These are phyloP conservation scores for Diaporthe capsici DNA, from an alignment of 2,329 filamentous ascomycete genomes.

Conservation along the genomic window DNA sequence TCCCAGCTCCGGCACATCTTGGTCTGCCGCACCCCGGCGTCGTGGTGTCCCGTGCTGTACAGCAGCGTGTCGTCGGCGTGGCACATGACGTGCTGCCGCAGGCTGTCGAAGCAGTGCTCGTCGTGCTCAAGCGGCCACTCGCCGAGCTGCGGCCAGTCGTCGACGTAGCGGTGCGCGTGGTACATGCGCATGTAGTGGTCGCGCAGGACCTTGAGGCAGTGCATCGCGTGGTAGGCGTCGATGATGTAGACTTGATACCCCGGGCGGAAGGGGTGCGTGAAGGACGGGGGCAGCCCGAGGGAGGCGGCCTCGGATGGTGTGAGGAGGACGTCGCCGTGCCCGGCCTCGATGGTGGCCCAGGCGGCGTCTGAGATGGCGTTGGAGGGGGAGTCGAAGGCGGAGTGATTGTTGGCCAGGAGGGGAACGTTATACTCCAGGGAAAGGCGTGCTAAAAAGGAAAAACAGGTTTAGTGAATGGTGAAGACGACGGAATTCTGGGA, in stretches of 20 bases:
- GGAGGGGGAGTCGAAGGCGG: background rate
- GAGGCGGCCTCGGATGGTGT: constrained; percentile 42
- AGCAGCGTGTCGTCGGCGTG: constrained; percentile 50
- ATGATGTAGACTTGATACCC: constrained; percentile 49
- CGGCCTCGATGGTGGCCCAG: constrained; percentile 43
- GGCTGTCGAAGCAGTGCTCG: constrained; percentile 47
- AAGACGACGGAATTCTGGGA: accelerated
- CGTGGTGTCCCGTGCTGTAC: constrained; percentile 41
- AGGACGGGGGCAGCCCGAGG: constrained; percentile 42
- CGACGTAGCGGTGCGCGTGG: background rate
- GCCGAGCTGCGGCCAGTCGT: constrained; percentile 39
- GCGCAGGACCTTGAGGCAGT: constrained; percentile 48
- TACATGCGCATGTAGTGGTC: constrained; percentile 4
- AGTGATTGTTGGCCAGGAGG: background rate
- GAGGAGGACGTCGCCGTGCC: constrained; percentile 44
- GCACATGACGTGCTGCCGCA: constrained; percentile 49
- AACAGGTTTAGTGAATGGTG: background rate
- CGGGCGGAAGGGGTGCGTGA: constrained; percentile 49
- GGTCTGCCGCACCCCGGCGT: constrained; percentile 42
- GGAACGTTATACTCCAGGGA: background rate
- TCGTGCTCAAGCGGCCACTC: background rate
- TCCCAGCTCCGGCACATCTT: constrained; percentile 49
- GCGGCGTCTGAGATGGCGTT: background rate
- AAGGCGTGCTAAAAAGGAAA: background rate
- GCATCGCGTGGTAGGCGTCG: constrained; percentile 49